A percentile compares a stretch with the other conserved stretches of the same genome.
These are phyloP conservation scores for Aspergillus viridinutans DNA, from an alignment of 2,329 filamentous ascomycete species.

Conservation along the genomic window DNA sequence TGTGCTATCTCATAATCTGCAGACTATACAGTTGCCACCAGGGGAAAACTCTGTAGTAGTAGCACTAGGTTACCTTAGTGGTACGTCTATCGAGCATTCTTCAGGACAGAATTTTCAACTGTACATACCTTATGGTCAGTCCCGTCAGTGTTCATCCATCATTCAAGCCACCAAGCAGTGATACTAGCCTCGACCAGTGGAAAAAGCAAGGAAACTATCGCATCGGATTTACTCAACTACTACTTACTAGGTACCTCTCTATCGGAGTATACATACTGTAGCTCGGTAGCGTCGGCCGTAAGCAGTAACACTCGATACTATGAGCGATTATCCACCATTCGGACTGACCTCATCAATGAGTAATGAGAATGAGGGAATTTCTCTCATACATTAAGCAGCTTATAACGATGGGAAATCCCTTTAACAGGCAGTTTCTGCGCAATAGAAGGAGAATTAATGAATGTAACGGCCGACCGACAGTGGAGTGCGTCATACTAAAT, in stretches of 20 bases:
- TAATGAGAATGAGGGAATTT: neutral
- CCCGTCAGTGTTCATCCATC: too few relatives aligned
- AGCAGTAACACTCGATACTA: neutral
- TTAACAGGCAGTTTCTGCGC: too few relatives aligned
- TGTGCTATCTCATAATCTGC: too few relatives aligned
- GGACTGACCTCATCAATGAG: neutral
- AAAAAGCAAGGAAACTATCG: neutral
- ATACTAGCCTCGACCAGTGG: neutral
- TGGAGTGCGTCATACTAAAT: slow-evolving; percentile 2
- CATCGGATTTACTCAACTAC: neutral
- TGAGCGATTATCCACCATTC: too few relatives aligned
- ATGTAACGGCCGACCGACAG: neutral
- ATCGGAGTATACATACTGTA: neutral
- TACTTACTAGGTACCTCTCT: too few relatives aligned
- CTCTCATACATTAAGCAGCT: too few relatives aligned
- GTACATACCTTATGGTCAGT: too few relatives aligned
- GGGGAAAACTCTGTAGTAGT: neutral
- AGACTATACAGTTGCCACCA: neutral
- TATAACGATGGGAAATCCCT: neutral
- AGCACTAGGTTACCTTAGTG: too few relatives aligned
- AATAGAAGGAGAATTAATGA: neutral
- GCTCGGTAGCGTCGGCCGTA: neutral
- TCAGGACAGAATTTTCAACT: neutral
- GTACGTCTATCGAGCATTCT: neutral
- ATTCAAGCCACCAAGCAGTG: too few relatives aligned